Base-by-base conservation (phyloP, 1,284 basidiomycete species). In the Neolentinus lepideus region DNA sequence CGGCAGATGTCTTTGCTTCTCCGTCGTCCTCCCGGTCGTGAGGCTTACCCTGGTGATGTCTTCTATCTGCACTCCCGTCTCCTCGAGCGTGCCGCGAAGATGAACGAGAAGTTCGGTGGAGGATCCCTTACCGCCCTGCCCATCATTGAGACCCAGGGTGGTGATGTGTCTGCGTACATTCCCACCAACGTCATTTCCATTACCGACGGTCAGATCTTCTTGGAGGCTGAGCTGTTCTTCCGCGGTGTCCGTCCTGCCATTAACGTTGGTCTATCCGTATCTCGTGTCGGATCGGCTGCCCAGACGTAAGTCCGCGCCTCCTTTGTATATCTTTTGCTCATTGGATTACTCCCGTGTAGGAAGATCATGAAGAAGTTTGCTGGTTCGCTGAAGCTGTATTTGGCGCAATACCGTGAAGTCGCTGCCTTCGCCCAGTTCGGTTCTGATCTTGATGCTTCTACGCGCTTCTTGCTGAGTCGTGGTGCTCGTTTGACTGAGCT, bases 351-450 rank as follows among this genome's bases (percentile, higher is more conserved):
- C 45, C 9, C 22, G 53, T 63, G 56, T 62, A 89, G 86, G 69
- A 94, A 96, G 82, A 93, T 97, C 78, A 97, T 98, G 94, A 99
- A 98, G 90, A 93, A 97, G 80, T 98, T 98, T 68, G 95, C 96
- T 66, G 96, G 96, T 85, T 98, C 95, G 62, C 88, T 98, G 69
- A 99, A 99, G 83, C 86, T 99, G 55, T 98, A 98, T 86, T 92
- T 99, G 63, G 96, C 96, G 54, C 96, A 99, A 76, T 99, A 98
- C 84, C 95, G 96, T 91, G 96, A 99, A 83, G 94, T 99, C 64
- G 96, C 96, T 65, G 96, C 96, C 62, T 96, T 97, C 72, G 96
- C 96, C 60, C 96, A 98, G 74, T 99, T 99, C 83, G 96, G 96
- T 85, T 99, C 96, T 66, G 96, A 98, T 78, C 90, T 99, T 69